Evolutionary conservation across 768 basidiomycete species (phyloP), one percentile per base, ranked within the genome.

Genomic region (Tylopilus vinaceipallidus): DNA sequence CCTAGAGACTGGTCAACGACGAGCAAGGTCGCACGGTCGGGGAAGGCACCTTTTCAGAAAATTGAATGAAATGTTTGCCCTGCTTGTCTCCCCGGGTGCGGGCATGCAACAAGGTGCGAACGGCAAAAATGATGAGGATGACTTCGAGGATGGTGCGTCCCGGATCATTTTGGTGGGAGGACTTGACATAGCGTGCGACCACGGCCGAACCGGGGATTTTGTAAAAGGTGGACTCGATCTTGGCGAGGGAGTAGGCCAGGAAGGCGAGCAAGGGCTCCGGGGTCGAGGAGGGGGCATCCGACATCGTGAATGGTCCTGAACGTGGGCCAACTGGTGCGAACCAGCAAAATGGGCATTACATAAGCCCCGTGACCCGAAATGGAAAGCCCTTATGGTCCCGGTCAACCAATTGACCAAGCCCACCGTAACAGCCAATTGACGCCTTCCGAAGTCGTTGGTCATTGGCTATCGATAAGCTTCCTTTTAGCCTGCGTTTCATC

Each of bases 91-190:
- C 87, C 33, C 92, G 78, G 0, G 95, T 98, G 29, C 95, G 75
- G 9, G 87, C 86, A 71, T 95, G 92, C 36, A 97, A 66, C n/a
- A 98, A 73, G 0, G 95, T 98, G 48, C 91, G 74, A 45, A 98
- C 79, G 19, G 91, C 93, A 60, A 98, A 97, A 38, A 91, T 74
- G 46, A 94, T 66, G 30, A 99, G 80, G 42, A 95, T 82, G 19
- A 98, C 67, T 70, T 99, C 97, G 43, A 99, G 80, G 9, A 98
- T 59, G 0, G 92, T 93, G 46, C 97, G 78, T 27, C 88, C 91
- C 1, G 97, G 97, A 70, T 99, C 97, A 65, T 99, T 89, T 69
- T 91, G 89, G 68, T 99, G 95, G 0, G 91, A 95, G 24, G 90
- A 92, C 71, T 82, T 87, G 73, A 98, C 89, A 66, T 97, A 97